A percentile compares a stretch with the other conserved stretches of the same genome.
Conservation (phyloP, 2,329 filamentous ascomycete species). For the Chaetomiaceae sp. region DNA sequence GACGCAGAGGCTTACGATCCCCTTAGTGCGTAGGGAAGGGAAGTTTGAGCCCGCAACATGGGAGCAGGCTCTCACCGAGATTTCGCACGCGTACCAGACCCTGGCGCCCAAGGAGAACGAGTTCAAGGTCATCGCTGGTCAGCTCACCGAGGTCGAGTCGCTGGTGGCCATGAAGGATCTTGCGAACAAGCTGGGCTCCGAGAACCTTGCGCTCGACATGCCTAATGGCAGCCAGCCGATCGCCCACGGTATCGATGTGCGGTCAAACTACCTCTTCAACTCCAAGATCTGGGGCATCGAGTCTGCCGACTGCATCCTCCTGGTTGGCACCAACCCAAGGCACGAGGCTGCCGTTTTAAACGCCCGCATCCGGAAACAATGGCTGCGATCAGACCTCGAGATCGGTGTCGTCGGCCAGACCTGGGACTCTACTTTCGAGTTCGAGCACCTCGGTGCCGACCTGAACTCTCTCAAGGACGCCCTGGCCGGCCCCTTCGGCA, state of each 20-base stretch:
- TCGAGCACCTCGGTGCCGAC: conserved; percentile 81
- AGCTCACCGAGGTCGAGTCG: conserved; percentile 86
- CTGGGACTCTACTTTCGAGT: conserved; percentile 93
- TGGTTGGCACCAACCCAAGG: conserved; percentile 91
- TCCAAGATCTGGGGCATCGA: conserved; percentile 91
- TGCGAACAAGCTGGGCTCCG: conserved; percentile 91
- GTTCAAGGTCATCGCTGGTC: conserved; percentile 91
- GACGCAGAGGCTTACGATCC: conserved; percentile 92
- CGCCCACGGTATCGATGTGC: conserved; percentile 88
- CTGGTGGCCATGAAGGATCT: conserved; percentile 96
- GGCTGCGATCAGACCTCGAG: conserved; percentile 90
- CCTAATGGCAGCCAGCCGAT: conserved; percentile 77
- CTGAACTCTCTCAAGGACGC: conserved; percentile 77
- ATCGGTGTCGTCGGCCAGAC: conserved; percentile 86
- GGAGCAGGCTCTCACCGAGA: conserved; percentile 91
- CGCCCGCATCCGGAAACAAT: conserved; percentile 95
- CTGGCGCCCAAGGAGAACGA: conserved; percentile 84
- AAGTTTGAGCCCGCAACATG: conserved; percentile 90
- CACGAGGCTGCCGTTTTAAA: conserved; percentile 95
- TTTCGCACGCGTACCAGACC: conserved; percentile 73
- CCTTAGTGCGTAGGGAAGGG: conserved; percentile 79
- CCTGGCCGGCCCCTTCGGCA: conserved; percentile 81
- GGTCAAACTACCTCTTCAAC: conserved; percentile 96
- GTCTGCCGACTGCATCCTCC: conserved; percentile 84
- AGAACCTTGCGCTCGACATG: conserved; percentile 91